Evolutionary conservation across 805 yeast species (phyloP), one percentile per base, ranked within the genome.

Genomic region (Yarrowia alimentaria): DNA sequence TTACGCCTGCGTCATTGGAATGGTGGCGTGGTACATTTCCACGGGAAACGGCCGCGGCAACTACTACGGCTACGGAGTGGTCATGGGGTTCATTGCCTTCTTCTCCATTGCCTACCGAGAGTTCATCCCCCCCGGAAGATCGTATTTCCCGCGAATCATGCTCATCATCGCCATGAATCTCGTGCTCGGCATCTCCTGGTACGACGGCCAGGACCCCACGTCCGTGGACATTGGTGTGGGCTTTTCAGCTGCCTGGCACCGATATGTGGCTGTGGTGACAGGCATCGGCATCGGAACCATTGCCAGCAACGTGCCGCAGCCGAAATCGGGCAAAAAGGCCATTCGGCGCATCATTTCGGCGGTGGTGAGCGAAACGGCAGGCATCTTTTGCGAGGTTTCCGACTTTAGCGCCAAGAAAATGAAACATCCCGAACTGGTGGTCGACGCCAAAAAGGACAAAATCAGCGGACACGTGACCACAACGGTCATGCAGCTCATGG

Each of bases 11-110:
- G 42, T 63, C 5, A 38, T 61, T 2, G 70, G 67, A 0, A 56
- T 66, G 61, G 62, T 61, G 7, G 61, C 54, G 2, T 67, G 69
- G 70, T 67, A 67, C 45, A 65, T 66, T 12, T 60, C 64, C 5
- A 52, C 64, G 1, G 68, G 68, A 0, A 49, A 51, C 17, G 69
- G 47, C 12, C 16, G 43, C 0, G 69, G 70, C 3, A 66, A 64
- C 43, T 58, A 59, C 2, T 65, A 55, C 45, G 69, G 71, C 2
- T 62, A 57, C 31, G 69, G 63, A 2, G 47, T 19, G 6, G 47
- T 40, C 13, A 40, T 40, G 47, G 47, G 47, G 3, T 3, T 40
- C 47, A 42, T 60, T 1, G 59, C 57, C 51, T 43, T 60, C 12
- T 56, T 55, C 31, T 22, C 20, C 26, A 29, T 40, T 7, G 26